Base-by-base conservation (phyloP, 805 yeast species). In the Osmozyma mogii region DNA sequence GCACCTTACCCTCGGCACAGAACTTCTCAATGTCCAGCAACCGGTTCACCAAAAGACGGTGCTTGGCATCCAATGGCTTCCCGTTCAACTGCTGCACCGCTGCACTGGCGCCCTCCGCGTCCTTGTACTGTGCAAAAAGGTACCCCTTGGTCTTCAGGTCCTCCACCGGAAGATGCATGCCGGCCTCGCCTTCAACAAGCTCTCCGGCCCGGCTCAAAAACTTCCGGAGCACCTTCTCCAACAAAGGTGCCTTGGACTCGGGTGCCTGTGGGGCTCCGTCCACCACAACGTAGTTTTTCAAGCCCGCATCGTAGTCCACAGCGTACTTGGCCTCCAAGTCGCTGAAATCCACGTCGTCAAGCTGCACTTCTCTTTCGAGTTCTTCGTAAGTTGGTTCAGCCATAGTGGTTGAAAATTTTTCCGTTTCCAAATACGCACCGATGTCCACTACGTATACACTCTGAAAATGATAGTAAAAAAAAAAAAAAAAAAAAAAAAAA, bases 201-300 rank as follows among this genome's bases (percentile, higher is more conserved):
- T 75, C 77, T 30, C 96, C 97, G 26, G 75, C 87, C 40, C 74
- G 71, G 27, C 75, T 62, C 50, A 92, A 79, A 31, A 85, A 69
- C 63, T 88, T 89, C 44, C 70, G 73, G 50, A 92, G 70, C 25
- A 94, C 96, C 56, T 84, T 88, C 44, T 78, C 72, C 52, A 92
- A 71, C 35, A 83, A 75, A 32, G 85, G 83, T 29, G 78, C 83
- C 61, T 92, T 92, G 30, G 84, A 56, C 52, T 80, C 94, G 35
- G 96, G 95, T 15, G 95, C 95, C 38, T 85, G 68, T 43, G 99
- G 99, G 8, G 95, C 88, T 27, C 98, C 98, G 54, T 87, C 96
- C 29, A 85, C 81, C 17, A 89, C 83, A 34, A 89, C 75, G 50
- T 75, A 87, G 48, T 73, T 73, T 49, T 84, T 95, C 34, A 83